These are phyloP conservation scores for Paraphaeosphaeria minitans DNA, from an alignment of 2,329 filamentous ascomycete genomes.

Conservation along the genomic window DNA sequence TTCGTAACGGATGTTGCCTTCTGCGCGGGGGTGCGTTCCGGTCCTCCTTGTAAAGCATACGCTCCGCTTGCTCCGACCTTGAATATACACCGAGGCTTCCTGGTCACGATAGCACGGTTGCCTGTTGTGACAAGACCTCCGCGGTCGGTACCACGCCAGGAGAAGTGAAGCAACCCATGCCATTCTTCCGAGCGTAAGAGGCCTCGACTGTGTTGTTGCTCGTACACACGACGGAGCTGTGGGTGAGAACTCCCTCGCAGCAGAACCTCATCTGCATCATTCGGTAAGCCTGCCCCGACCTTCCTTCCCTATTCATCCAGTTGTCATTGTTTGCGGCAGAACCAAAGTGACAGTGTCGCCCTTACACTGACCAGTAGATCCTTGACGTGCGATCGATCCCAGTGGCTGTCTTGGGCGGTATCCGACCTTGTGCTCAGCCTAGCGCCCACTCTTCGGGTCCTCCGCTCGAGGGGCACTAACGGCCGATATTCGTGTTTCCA, in stretches of 20 bases:
- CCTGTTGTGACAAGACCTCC: neutral
- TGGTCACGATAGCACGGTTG: neutral
- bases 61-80: neutral
- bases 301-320: neutral
- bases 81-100: neutral
- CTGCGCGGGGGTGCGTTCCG: neutral
- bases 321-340: neutral
- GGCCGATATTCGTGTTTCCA: neutral
- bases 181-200: neutral
- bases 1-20: neutral
- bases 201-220: neutral
- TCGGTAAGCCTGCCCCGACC: neutral
- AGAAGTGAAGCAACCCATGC: neutral
- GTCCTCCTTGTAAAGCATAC: neutral
- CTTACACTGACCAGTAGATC: neutral
- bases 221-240: neutral
- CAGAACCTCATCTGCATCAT: neutral
- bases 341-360: neutral
- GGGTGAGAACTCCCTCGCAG: too few species aligned
- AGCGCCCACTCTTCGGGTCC: neutral
- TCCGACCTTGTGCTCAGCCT: slow-evolving; percentile 2
- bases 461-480: neutral
- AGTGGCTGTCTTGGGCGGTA: neutral
- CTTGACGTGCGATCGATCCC: neutral
- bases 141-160: neutral